Base-by-base conservation (phyloP, 768 basidiomycete genomes). In the Tremella fuciformis region DNA sequence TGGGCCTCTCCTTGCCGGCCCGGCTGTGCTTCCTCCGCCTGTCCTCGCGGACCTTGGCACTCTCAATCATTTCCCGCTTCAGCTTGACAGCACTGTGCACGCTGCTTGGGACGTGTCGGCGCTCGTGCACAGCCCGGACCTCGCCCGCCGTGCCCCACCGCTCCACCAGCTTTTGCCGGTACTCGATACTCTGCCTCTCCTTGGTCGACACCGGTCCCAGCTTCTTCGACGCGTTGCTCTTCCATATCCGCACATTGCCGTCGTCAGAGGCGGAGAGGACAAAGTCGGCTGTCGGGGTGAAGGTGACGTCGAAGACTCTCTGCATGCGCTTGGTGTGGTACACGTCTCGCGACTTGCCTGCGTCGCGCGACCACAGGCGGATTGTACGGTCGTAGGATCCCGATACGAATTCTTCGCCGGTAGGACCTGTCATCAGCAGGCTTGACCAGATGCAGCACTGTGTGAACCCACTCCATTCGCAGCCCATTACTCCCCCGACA, bases 291-390 rank as follows among this genome's bases (percentile, higher is more conserved):
- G 98, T 96, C 22, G 85, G 85, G 0, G 91, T 91, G 79, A 88
- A 97, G 40, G 88, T 79, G 2, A 91, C 86, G 13, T 91, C 88
- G 46, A 90, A 88, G 34, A 99, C 90, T 60, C 93, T 91, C 77
- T 98, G 96, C 96, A 99, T 99, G 46, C 96, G 88, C 79, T 98
- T 98, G 15, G 92, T 94, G 76, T 98, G 94, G 73, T 98, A 99
- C 7, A 92, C 87, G 74, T 98, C 94, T 15, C 88, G 84, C 7
- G 82, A 82, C 26, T 84, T 84, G 0, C 93, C 92, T 41, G 82
- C 84, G 24, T 88, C 89, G 66, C 90, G 86, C 65, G 86, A 86
- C 94, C 94, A 99, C 76, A 98, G 84, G 59, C 93, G 81, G 46
- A 97, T 82, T 1, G 93, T 97, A 46, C 93, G 83, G 76, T 99